These are phyloP conservation scores for Fusarium goolgardi DNA, from an alignment of 2,329 filamentous ascomycete genomes.

Conservation along the genomic window DNA sequence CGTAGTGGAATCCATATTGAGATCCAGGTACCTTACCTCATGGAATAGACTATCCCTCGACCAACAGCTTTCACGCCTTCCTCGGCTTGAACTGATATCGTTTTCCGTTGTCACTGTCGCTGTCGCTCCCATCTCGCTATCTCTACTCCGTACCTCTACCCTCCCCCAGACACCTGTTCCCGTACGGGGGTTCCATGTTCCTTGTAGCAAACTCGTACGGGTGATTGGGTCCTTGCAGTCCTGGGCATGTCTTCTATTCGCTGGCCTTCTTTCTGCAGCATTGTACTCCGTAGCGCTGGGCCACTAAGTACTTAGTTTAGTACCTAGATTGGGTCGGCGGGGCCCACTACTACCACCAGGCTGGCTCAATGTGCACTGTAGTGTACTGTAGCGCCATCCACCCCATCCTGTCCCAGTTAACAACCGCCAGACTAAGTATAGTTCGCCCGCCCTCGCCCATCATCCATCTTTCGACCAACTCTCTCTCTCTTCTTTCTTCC, in stretches of 20 bases:
- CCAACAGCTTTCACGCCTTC: constrained; percentile 12
- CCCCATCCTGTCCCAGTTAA: constrained; percentile 35
- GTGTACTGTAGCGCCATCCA: constrained; percentile 34
- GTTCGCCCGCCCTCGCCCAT: constrained; percentile 41
- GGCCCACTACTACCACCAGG: constrained; percentile 46
- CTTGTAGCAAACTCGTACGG: constrained; percentile 40
- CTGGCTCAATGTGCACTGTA: constrained; percentile 39
- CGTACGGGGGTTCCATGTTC: constrained; percentile 29
- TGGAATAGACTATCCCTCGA: constrained; percentile 7
- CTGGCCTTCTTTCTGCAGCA: constrained; percentile 34
- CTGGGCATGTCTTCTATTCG: constrained; percentile 37
- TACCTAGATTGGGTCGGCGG: not conserved
- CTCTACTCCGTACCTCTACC: constrained; percentile 5
- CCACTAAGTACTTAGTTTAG: constrained; percentile 31
- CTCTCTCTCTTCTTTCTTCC: constrained; percentile 26
- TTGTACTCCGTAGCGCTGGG: constrained; percentile 44
- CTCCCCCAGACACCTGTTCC: constrained; percentile 26
- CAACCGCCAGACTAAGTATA: constrained; percentile 43
- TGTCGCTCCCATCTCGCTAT: not conserved
- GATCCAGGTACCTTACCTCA: not conserved
- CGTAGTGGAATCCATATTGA: not conserved
- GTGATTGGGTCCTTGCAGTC: constrained; percentile 32
- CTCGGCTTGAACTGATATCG: constrained; percentile 1
- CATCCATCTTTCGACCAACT: constrained; percentile 32
- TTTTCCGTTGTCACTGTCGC: constrained; percentile 3